Evolutionary conservation across 805 yeast species (phyloP), one percentile per base, ranked within the genome.

Genomic region (Kodamaea nitidulidarum): DNA sequence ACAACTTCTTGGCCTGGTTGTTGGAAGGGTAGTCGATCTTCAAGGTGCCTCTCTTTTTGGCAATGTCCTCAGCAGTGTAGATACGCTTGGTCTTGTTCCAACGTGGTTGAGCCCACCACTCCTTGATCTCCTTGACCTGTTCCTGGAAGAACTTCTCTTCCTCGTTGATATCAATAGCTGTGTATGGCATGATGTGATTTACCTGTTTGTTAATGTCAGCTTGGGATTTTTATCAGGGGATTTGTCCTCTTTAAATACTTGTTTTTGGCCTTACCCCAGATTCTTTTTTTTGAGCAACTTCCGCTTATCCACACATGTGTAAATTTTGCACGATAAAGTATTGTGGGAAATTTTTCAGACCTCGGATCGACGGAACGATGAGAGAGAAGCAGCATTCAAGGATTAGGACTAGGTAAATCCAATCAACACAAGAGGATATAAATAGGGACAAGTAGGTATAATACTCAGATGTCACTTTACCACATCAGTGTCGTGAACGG

Each of bases 91-190:
- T 85, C 54, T 81, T 77, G 42, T 64, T 69, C 96, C 96, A 91
- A 62, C 98, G 84, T 47, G 96, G 95, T 58, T 82, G 76, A 7
- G 84, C 56, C 98, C 98, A 91, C 98, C 98, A 91, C 56, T 78
- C 57, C 48, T 82, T 78, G 56, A 91, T 80, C 28, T 79, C 85
- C 26, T 74, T 71, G 42, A 87, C 83, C 58, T 88, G 88, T 32
- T 70, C 61, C 55, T 81, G 78, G 75, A 70, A 84, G 54, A 65
- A 69, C 44, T 60, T 62, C 56, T 84, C 86, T 65, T 84, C 93
- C 48, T 71, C 70, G 50, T 76, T 67, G 31, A 78, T 51, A 58
- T 80, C 72, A 43, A 82, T 76, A 50, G 70, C 63, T 32, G 84
- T 67, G 72, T 77, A 80, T 46, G 76, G 75, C 73, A 68, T 69